Evolutionary conservation across 2,329 filamentous ascomycete genomes (phyloP).

Genomic region (Cyanodermella asteris): DNA sequence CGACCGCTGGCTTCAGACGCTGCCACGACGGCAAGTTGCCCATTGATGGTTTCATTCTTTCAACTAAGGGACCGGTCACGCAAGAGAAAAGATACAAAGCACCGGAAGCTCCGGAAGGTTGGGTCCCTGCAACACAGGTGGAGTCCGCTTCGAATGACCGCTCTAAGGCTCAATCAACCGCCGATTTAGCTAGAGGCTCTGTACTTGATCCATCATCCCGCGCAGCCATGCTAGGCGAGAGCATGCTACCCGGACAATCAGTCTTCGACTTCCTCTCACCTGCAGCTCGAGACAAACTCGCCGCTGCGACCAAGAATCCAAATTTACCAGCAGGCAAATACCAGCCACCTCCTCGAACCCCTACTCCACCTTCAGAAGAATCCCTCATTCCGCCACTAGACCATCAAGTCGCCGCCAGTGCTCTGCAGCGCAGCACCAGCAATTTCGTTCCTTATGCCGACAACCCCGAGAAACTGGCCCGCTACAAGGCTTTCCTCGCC

Average conservation of each 20-base stretch:
- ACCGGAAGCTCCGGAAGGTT: slow-evolving; percentile 19
- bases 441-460: slow-evolving; percentile 71
- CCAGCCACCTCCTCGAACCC: slow-evolving; percentile 35
- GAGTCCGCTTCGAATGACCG: too few species aligned
- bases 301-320: slow-evolving; percentile 47
- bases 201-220: slow-evolving; percentile 54
- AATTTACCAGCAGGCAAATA: slow-evolving; percentile 59
- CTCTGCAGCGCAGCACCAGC: slow-evolving; percentile 40
- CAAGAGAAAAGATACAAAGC: slow-evolving; percentile 23
- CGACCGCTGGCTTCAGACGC: slow-evolving; percentile 33
- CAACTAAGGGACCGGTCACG: too few species aligned
- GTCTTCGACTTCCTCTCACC: slow-evolving; percentile 83
- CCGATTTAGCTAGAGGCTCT: slow-evolving; percentile 58
- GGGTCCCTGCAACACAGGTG: too few species aligned
- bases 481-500: slow-evolving; percentile 68
- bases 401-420: slow-evolving; percentile 43
- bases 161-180: slow-evolving; percentile 44
- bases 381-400: slow-evolving; percentile 42
- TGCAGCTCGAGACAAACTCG: slow-evolving; percentile 55
- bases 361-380: too few species aligned
- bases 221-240: slow-evolving; percentile 62
- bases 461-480: slow-evolving; percentile 52
- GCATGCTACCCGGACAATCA: slow-evolving; percentile 68
- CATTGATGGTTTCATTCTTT: slow-evolving; percentile 55
- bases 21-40: slow-evolving; percentile 70